Percentiles rank a stretch among this genome's conserved stretches.
Conservation (phyloP, 306 rosid species). For the Castanea mollissima region DNA sequence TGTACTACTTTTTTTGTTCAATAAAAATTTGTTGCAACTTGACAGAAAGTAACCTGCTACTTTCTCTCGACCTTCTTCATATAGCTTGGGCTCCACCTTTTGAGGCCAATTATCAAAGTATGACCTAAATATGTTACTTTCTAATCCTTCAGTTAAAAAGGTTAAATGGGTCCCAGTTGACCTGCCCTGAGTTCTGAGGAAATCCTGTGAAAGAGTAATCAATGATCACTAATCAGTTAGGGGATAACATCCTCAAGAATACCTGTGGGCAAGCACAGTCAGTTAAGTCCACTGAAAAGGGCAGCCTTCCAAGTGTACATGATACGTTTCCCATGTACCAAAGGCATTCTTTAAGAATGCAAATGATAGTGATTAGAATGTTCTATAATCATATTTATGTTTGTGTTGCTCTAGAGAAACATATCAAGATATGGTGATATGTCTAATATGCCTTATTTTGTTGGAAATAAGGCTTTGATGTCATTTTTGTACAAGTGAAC, state of each 20-base stretch:
- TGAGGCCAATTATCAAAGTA: conserved; percentile 79
- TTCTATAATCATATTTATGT: not conserved
- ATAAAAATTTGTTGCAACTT: not conserved
- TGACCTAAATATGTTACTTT: conserved; percentile 62
- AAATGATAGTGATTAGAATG: not conserved
- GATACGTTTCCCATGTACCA: not conserved
- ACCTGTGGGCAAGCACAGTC: conserved; percentile 11
- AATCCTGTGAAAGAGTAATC: conserved; percentile 53
- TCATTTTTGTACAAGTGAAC: not conserved
- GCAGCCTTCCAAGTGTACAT: conserved; percentile 7
- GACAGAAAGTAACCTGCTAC: conserved; percentile 76
- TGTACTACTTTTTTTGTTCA: conserved; percentile 2
- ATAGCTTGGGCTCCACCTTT: conserved; percentile 65
- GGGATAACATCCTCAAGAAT: conserved; percentile 11
- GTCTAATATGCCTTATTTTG: not conserved
- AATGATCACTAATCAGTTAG: conserved; percentile 14
- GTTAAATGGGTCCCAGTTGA: conserved; percentile 67
- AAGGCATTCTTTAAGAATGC: conserved; percentile 2
- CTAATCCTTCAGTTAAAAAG: conserved; percentile 81
- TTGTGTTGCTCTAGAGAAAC: no score
- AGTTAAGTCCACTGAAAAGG: conserved; percentile 5
- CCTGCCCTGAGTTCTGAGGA: conserved; percentile 75
- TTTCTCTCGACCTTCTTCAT: conserved; percentile 95
- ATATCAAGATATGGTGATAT: not conserved
- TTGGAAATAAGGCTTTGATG: not conserved